phyloP scores from a whole-genome alignment of 352 stramenopile genomes.

The Globisporangium parvum region DNA sequence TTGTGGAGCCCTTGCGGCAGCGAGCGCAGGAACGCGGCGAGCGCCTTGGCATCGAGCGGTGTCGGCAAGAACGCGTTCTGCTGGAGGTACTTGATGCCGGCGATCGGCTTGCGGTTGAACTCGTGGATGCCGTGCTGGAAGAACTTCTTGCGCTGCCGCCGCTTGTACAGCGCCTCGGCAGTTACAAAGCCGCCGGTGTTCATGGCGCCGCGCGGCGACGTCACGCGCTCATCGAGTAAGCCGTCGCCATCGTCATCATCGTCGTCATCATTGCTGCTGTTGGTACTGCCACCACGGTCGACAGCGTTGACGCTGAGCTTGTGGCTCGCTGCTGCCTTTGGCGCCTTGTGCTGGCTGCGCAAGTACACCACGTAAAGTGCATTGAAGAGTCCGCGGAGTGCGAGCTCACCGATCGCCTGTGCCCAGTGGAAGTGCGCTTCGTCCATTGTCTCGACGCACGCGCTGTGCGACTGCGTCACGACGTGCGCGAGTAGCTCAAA shows the following conservation, averaged over 20 bases:
- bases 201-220: neutral
- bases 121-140: constrained; percentile 84
- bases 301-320: constrained; percentile 16
- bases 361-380: constrained; percentile 67
- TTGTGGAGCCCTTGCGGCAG: constrained; percentile 80
- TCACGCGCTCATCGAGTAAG: constrained; percentile 22
- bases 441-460: constrained; percentile 68
- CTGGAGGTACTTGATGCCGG: constrained; percentile 86
- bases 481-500: constrained; percentile 92
- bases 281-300: constrained; percentile 24
- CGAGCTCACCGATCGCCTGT: constrained; percentile 56
- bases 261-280: constrained; percentile 11
- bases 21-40: constrained; percentile 86
- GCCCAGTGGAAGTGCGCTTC: constrained; percentile 68
- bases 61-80: constrained; percentile 73
- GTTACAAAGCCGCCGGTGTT: constrained; percentile 22
- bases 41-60: constrained; percentile 59
- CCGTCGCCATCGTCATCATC: constrained; percentile 26
- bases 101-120: constrained; percentile 94
- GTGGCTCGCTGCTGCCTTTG: neutral
- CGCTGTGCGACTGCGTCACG: constrained; percentile 49
- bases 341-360: constrained; percentile 33
- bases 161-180: constrained; percentile 47
- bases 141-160: constrained; percentile 72
- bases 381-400: constrained; percentile 70